A percentile compares a stretch with the other conserved stretches of the same genome.
Conservation (phyloP, 805 yeast species). For the Suhomyces faveliae region DNA sequence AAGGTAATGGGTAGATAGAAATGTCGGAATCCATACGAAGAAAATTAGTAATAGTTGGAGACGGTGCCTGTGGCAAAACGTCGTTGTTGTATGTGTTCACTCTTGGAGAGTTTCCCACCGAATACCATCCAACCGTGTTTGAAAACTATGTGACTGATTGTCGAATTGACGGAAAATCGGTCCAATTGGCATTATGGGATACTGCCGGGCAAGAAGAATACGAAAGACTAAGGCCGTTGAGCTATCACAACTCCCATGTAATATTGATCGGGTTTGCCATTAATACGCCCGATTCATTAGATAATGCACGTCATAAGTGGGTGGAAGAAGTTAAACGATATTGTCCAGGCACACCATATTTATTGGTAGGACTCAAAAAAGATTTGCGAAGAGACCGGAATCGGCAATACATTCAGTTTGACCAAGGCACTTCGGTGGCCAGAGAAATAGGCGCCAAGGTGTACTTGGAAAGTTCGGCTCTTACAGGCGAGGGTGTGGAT, state of each 20-base stretch:
- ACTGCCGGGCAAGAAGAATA: constrained; percentile 98
- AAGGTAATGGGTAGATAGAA: not conserved
- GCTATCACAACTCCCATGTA: constrained; percentile 84
- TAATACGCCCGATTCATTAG: constrained; percentile 80
- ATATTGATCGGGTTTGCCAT: constrained; percentile 84
- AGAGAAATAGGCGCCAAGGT: constrained; percentile 76
- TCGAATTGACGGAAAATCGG: constrained; percentile 90
- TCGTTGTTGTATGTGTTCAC: constrained; percentile 89
- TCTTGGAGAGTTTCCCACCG: constrained; percentile 88
- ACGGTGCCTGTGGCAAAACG: constrained; percentile 94
- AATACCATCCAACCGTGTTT: constrained; percentile 90
- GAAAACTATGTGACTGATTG: constrained; percentile 94
- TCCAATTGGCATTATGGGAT: constrained; percentile 87
- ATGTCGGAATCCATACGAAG: constrained; percentile 42
- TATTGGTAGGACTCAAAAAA: constrained; percentile 81
- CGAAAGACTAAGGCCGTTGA: constrained; percentile 82
- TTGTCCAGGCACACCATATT: constrained; percentile 76
- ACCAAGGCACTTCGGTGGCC: constrained; percentile 70
- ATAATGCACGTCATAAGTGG: constrained; percentile 85
- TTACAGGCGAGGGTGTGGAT: constrained; percentile 94
- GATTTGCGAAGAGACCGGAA: constrained; percentile 59
- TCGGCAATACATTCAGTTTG: constrained; percentile 49
- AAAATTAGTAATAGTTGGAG: constrained; percentile 88
- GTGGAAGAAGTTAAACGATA: constrained; percentile 75
- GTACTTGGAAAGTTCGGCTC: constrained; percentile 85